Evolutionary conservation across 176 grass and related monocot species (phyloP).

Genomic region (Triticum timopheevii): DNA sequence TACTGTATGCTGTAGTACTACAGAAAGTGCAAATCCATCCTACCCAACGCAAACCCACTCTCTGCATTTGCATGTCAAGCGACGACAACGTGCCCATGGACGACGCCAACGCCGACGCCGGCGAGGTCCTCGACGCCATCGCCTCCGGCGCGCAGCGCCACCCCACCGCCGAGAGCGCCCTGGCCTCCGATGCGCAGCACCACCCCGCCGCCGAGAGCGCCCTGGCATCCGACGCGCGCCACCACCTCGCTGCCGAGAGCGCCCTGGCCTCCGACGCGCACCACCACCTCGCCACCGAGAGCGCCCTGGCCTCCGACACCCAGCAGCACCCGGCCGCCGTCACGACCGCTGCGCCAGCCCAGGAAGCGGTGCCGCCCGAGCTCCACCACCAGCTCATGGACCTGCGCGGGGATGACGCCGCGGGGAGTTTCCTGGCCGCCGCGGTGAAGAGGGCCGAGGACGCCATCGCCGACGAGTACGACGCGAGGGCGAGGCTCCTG

Average conservation of each 20-base stretch:
- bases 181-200: neutral
- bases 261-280: constrained; percentile 5
- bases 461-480: constrained; percentile 3
- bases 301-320: too few relatives aligned
- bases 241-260: neutral
- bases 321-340: neutral
- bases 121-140: constrained; percentile 17
- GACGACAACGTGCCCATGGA: constrained; percentile 1
- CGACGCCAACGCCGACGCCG: neutral
- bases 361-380: neutral
- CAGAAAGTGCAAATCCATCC: too few relatives aligned
- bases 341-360: constrained; percentile 3
- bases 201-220: neutral
- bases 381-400: constrained; percentile 16
- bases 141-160: neutral
- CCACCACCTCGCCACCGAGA: neutral
- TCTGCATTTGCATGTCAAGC: too few relatives aligned
- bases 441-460: constrained; percentile 33
- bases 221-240: constrained; percentile 6
- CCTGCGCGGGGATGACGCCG: neutral
- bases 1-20: too few relatives aligned
- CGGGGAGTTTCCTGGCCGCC: neutral
- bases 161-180: neutral
- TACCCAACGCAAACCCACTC: too few relatives aligned
- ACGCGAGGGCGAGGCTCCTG: neutral